Conservation (phyloP, 1,139 yeast species). For the Yamadazyma blattariae region DNA sequence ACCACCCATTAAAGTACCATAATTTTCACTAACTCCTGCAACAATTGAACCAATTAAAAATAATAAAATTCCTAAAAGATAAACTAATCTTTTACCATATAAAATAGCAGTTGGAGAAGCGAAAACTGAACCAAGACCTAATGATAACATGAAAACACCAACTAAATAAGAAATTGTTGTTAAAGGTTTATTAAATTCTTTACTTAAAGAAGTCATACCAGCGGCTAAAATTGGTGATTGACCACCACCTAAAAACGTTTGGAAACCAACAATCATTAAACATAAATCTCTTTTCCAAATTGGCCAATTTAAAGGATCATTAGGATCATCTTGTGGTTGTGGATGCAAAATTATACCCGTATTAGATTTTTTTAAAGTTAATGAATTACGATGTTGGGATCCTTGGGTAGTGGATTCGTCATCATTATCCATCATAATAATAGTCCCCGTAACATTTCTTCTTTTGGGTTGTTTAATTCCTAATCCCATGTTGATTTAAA, state of each 20-base stretch:
- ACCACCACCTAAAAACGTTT: conserved; percentile 62
- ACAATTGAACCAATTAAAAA: conserved; percentile 55
- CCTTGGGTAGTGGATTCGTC: conserved; percentile 10
- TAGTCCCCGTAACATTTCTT: conserved; percentile 47
- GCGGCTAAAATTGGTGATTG: conserved; percentile 62
- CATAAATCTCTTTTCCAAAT: conserved; percentile 57
- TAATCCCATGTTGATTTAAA: conserved; percentile 11
- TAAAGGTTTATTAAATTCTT: conserved; percentile 43
- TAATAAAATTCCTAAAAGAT: conserved; percentile 46
- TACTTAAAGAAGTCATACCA: conserved; percentile 42
- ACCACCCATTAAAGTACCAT: conserved; percentile 54
- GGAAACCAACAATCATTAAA: conserved; percentile 52
- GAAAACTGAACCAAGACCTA: conserved; percentile 57
- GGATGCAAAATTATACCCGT: conserved; percentile 63
- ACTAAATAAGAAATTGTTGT: conserved; percentile 52
- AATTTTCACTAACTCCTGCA: conserved; percentile 49
- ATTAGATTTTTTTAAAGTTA: conserved; percentile 39
- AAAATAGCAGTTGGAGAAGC: conserved; percentile 60
- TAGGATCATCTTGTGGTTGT: conserved; percentile 73
- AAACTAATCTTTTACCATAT: conserved; percentile 59
- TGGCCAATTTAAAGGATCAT: conserved; percentile 78
- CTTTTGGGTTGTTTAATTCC: conserved; percentile 43
- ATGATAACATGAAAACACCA: conserved; percentile 58
- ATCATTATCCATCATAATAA: conserved; percentile 34
- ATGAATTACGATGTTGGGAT: conserved; percentile 9